Conservation (phyloP, 768 basidiomycete species). For the Vararia minispora region DNA sequence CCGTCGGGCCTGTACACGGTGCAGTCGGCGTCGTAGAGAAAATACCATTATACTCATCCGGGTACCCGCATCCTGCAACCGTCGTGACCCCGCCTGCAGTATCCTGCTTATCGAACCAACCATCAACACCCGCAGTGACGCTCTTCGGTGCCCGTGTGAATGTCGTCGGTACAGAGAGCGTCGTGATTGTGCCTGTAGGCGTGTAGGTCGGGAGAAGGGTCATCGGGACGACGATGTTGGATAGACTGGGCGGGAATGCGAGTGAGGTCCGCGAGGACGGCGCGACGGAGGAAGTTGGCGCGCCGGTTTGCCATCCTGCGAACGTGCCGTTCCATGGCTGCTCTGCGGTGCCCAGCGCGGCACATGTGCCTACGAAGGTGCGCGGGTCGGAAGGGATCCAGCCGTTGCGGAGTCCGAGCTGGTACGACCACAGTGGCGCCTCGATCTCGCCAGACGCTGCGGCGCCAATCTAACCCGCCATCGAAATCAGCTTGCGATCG, state of each 20-base stretch:
- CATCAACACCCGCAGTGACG: too few relatives aligned
- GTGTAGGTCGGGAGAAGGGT: conserved; percentile 50
- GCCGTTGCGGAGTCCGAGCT: conserved; percentile 56
- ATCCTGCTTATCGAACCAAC: conserved; percentile 45
- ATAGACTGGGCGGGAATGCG: conserved; percentile 32
- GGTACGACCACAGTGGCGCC: conserved; percentile 58
- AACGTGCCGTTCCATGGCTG: conserved; percentile 40
- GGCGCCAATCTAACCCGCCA: conserved; percentile 40
- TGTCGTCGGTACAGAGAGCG: conserved; percentile 43
- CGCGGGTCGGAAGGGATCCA: conserved; percentile 72
- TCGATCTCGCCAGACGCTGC: conserved; percentile 34
- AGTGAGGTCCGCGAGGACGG: conserved; percentile 45
- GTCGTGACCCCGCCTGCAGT: conserved; percentile 39
- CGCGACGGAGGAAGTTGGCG: conserved; percentile 27
- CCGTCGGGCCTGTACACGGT: conserved; percentile 11
- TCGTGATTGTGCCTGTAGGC: conserved; percentile 40
- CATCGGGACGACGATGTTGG: conserved; percentile 22
- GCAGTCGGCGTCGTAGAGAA: conserved; percentile 10
- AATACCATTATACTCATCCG: conserved; percentile 47
- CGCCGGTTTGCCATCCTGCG: conserved; percentile 55
- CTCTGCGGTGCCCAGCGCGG: conserved; percentile 32
- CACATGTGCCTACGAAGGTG: conserved; percentile 49
- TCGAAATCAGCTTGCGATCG: background rate
- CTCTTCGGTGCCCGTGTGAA: conserved; percentile 2
- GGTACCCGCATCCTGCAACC: conserved; percentile 53